Percentiles rank a stretch among this genome's conserved stretches.
phyloP scores from a whole-genome alignment of 2,329 filamentous ascomycete species.

The Ceratocystis eucalypticola region DNA sequence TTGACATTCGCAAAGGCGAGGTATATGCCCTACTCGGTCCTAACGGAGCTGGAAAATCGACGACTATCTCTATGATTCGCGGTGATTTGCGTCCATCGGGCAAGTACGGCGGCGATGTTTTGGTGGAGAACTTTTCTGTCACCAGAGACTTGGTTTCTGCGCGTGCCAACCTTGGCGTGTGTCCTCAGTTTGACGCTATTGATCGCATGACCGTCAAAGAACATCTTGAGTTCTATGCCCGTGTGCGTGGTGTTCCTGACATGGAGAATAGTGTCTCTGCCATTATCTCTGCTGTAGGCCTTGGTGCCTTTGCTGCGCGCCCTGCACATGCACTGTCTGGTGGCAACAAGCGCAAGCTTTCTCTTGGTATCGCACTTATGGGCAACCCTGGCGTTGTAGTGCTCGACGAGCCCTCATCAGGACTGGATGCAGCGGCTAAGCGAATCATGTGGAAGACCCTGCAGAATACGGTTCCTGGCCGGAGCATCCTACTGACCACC shows the following conservation, averaged over 20 bases:
- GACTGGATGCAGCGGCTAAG: constrained; percentile 83
- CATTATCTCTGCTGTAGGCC: constrained; percentile 67
- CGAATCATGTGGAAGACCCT: constrained; percentile 87
- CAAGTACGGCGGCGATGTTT: constrained; percentile 58
- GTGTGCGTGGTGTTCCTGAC: constrained; percentile 63
- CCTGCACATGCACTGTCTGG: constrained; percentile 73
- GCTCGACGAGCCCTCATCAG: constrained; percentile 77
- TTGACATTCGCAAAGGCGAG: constrained; percentile 65
- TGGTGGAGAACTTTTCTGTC: constrained; percentile 67
- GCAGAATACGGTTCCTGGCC: constrained; percentile 55
- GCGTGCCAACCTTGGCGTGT: constrained; percentile 71
- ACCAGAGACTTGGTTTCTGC: constrained; percentile 58
- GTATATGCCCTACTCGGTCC: constrained; percentile 83
- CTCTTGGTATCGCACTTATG: constrained; percentile 78
- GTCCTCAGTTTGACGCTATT: constrained; percentile 76
- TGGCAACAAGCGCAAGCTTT: constrained; percentile 88
- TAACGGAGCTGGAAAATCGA: constrained; percentile 84
- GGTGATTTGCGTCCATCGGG: constrained; percentile 75
- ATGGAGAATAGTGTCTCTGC: constrained; percentile 64
- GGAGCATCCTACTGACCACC: constrained; percentile 78
- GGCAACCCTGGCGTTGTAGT: constrained; percentile 79
- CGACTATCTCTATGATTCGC: constrained; percentile 75
- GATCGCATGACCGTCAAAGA: constrained; percentile 83
- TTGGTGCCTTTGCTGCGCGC: constrained; percentile 54
- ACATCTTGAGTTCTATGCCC: constrained; percentile 78